Base-by-base conservation (phyloP, 2,329 filamentous ascomycete species). In the Stagonosporopsis chrysanthemi region DNA sequence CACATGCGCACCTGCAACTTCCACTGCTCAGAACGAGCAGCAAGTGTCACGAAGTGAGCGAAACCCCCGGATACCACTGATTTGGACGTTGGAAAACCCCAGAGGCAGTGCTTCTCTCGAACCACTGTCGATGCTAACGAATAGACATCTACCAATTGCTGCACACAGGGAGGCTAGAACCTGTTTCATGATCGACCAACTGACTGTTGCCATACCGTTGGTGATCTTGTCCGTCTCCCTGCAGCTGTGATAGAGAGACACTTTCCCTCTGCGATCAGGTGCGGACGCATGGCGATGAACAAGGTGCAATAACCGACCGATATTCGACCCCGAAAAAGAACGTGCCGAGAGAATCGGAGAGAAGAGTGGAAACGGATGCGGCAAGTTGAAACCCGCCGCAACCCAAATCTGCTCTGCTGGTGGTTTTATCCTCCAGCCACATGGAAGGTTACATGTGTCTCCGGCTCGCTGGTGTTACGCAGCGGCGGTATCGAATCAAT, bases 141-240 rank as follows among this genome's bases (percentile, higher is more conserved):
- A 42, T 39, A 57, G 26, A 46, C 41, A 57, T 56, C 55, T 46
- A 59, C 53, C 54, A 49, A 56, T 62, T 59, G 41, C 17, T 48
- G 46, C 52, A 63, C 52, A 52, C 60, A 63, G 58, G 58, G n/a
- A 56, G 57, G 53, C 61, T 47, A 52, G 14, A 44, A 61, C 60
- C 60, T 63, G 53, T 41, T 64, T 52, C 56, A 52, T 59, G 53
- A 59, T 47, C 56, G 24, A 38, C 47, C 38, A n/a, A 19, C 8
- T 8, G 22, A 46, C n/a, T 35, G 36, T 26, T 28, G 24, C 15
- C 12, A 38, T 8, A 26, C 11, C 8, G n/a, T 7, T 9, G 24
- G 42, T 14, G 38, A 31, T 56, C 54, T 56, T 22, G 35, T 56
- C 40, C 31, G 43, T 22, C 8, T 33, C n/a, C 6, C 2, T 33